phyloP scores from a whole-genome alignment of 129 eudicot genomes.

The Sambucus nigra region DNA sequence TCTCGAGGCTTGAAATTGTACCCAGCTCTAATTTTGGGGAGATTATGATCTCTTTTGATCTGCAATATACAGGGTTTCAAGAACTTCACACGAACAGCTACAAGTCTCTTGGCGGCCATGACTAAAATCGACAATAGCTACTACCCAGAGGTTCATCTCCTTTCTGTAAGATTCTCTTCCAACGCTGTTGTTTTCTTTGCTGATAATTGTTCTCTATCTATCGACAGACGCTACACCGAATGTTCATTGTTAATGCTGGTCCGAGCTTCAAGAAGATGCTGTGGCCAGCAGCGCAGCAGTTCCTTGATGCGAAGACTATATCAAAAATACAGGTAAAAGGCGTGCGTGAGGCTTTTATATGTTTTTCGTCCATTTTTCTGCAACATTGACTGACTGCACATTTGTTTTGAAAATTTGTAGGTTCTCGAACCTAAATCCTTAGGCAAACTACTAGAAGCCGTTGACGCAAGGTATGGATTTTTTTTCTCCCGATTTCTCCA shows the following conservation, averaged over 20 bases:
- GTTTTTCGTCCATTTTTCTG: conserved; percentile 1
- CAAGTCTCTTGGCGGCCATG: conserved; percentile 72
- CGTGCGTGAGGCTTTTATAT: neutral
- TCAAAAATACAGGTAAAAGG: conserved; percentile 51
- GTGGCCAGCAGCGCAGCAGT: conserved; percentile 88
- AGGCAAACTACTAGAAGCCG: conserved; percentile 48
- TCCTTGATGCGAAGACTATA: conserved; percentile 67
- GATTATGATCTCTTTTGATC: no score
- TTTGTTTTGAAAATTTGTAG: conserved; percentile 25
- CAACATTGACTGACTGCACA: conserved; percentile 7
- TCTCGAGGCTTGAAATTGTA: no score
- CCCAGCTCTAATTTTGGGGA: no score
- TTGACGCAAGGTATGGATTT: conserved; percentile 57
- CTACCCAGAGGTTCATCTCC: conserved; percentile 63
- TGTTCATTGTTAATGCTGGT: conserved; percentile 81
- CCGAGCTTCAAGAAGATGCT: conserved; percentile 64
- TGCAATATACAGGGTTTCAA: conserved; percentile 57
- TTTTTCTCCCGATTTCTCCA: conserved; percentile 2
- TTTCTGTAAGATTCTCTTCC: neutral
- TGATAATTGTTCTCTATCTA: conserved; percentile 12
- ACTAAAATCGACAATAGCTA: conserved; percentile 63
- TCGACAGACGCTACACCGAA: conserved; percentile 65
- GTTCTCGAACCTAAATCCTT: conserved; percentile 69
- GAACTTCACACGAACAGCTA: conserved; percentile 64
- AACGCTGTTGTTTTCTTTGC: conserved; percentile 3